Percentiles rank a stretch among this genome's conserved stretches.
Evolutionary conservation across 2,329 filamentous ascomycete genomes (phyloP).

Genomic region (Ophiostoma tasmaniense): DNA sequence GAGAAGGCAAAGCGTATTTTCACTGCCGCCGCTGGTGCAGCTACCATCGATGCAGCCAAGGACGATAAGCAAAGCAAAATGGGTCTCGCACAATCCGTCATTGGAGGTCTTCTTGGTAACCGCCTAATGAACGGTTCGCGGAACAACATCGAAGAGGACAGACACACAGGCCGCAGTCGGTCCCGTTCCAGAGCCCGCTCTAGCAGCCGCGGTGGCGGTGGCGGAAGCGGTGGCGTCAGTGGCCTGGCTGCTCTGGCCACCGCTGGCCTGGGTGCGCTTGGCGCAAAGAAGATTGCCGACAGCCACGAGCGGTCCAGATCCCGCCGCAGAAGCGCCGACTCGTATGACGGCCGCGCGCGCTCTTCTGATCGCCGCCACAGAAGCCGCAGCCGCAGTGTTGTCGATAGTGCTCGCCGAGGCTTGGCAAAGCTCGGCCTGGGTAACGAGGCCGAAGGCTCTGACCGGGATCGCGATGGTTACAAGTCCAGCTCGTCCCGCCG

Average conservation of each 20-base stretch:
- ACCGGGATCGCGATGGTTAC: conserved; percentile 24
- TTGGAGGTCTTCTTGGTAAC: conserved; percentile 81
- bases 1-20: conserved; percentile 87
- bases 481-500: conserved; percentile 21
- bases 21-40: conserved; percentile 78
- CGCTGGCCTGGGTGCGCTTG: conserved; percentile 51
- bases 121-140: conserved; percentile 73
- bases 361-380: conserved; percentile 36
- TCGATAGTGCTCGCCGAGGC: conserved; percentile 52
- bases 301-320: conserved; percentile 39
- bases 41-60: conserved; percentile 72
- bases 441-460: conserved; percentile 35
- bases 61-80: conserved; percentile 70
- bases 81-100: conserved; percentile 75
- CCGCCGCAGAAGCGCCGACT: conserved; percentile 45
- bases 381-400: conserved; percentile 58
- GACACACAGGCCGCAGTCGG: conserved; percentile 53
- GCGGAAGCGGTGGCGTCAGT: conserved; percentile 34
- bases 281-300: conserved; percentile 51
- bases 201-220: conserved; percentile 28
- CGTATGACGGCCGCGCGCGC: conserved; percentile 36
- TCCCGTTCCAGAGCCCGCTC: conserved; percentile 56
- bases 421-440: conserved; percentile 55
- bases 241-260: conserved; percentile 57
- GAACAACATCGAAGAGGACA: conserved; percentile 56